These are phyloP conservation scores for Garcia nutans DNA, from an alignment of 345 rosid species.

Conservation along the genomic window DNA sequence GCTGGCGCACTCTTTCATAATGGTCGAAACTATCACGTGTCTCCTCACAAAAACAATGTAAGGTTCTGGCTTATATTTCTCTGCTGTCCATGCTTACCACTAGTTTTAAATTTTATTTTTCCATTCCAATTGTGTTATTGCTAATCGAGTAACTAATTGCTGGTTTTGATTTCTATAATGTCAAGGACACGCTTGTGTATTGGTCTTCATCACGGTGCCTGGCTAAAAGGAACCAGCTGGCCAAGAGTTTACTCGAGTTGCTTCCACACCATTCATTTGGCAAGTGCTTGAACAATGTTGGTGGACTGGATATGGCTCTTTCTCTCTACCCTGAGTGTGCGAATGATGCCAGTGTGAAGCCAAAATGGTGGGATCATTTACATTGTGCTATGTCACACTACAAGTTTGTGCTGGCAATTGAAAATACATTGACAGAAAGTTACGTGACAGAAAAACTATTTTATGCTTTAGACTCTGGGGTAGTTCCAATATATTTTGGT, in stretches of 20 bases:
- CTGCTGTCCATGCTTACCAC: not conserved
- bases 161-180: slow-evolving; percentile 7
- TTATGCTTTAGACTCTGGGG: slow-evolving; percentile 83
- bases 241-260: slow-evolving; percentile 58
- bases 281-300: slow-evolving; percentile 89
- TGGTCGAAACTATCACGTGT: slow-evolving; percentile 74
- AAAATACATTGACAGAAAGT: slow-evolving; percentile 77
- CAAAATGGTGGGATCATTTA: slow-evolving; percentile 90
- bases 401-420: slow-evolving; percentile 89
- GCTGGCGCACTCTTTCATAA: slow-evolving; percentile 91
- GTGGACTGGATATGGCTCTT: slow-evolving; percentile 68
- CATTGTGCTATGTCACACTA: slow-evolving; percentile 97
- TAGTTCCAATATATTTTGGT: slow-evolving; percentile 87
- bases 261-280: slow-evolving; percentile 90
- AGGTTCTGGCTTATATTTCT: slow-evolving; percentile 23
- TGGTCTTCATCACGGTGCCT: slow-evolving; percentile 98
- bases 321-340: slow-evolving; percentile 73
- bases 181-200: slow-evolving; percentile 67
- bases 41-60: slow-evolving; percentile 64
- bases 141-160: not conserved
- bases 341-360: slow-evolving; percentile 35
- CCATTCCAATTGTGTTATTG: not conserved
- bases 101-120: not conserved
- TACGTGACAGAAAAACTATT: slow-evolving; percentile 93
- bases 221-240: slow-evolving; percentile 61